Percentiles rank a stretch among this genome's conserved stretches.
Conservation (phyloP, 768 basidiomycete genomes). For the Podaxis pistillaris region DNA sequence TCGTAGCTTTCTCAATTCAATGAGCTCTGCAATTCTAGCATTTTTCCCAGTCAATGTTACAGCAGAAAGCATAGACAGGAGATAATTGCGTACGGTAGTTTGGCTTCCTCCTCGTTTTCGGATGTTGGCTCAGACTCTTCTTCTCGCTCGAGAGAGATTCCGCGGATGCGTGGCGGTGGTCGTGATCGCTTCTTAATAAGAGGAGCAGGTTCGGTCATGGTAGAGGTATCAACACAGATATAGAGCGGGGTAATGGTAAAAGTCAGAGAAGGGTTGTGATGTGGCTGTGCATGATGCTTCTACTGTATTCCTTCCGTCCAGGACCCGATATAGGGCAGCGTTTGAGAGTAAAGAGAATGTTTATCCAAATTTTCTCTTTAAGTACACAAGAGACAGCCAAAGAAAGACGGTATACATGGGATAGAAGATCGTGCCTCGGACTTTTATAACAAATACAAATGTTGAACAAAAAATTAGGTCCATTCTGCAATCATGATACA, state of each 20-base stretch:
- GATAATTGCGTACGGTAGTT: constrained; percentile 47
- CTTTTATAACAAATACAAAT: constrained; percentile 12
- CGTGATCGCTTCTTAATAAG: constrained; percentile 79
- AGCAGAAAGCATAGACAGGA: not conserved
- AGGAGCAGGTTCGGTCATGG: constrained; percentile 14
- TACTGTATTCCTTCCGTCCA: not conserved
- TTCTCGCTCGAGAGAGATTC: constrained; percentile 42
- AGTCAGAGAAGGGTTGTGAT: not conserved
- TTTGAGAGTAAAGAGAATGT: not conserved
- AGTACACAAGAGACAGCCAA: not conserved
- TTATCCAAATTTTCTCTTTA: not conserved
- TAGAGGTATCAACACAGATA: constrained; percentile 18
- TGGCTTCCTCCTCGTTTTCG: constrained; percentile 40
- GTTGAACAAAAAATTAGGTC: not conserved
- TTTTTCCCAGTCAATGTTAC: not conserved
- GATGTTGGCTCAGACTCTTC: constrained; percentile 29
- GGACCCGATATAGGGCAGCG: not conserved
- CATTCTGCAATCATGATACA: constrained; percentile 3
- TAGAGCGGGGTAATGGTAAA: not conserved
- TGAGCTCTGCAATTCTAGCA: constrained; percentile 72
- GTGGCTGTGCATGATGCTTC: constrained; percentile 16
- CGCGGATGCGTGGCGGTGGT: constrained; percentile 58
- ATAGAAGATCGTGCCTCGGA: not conserved
- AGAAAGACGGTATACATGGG: constrained; percentile 7
- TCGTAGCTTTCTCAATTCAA: constrained; percentile 78